These are phyloP conservation scores for Phytophthora sojae DNA, from an alignment of 352 stramenopile species.

Conservation along the genomic window DNA sequence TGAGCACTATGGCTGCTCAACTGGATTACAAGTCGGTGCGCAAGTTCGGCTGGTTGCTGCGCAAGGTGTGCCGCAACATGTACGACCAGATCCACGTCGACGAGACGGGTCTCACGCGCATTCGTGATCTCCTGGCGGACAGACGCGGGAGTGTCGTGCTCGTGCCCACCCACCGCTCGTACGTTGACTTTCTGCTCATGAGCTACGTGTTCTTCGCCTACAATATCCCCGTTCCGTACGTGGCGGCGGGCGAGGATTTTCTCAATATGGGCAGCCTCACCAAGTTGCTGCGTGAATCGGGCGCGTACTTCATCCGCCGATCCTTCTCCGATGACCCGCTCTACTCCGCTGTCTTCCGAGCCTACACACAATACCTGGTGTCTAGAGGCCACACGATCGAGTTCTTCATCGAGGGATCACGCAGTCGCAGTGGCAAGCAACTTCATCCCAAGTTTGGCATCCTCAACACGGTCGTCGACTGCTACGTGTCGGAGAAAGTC, in stretches of 20 bases:
- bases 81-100: constrained; percentile 91
- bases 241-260: constrained; percentile 85
- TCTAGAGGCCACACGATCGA: constrained; percentile 81
- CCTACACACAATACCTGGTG: constrained; percentile 86
- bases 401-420: constrained; percentile 89
- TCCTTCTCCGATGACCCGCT: constrained; percentile 74
- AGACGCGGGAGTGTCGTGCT: constrained; percentile 74
- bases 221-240: constrained; percentile 87
- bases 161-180: constrained; percentile 87
- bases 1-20: constrained; percentile 80
- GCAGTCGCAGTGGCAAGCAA: constrained; percentile 86
- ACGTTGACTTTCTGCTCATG: constrained; percentile 88
- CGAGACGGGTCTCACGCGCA: constrained; percentile 71
- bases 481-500: constrained; percentile 70
- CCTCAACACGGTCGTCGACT: constrained; percentile 76
- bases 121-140: constrained; percentile 68
- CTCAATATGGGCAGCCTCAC: constrained; percentile 75
- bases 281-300: constrained; percentile 70
- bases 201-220: constrained; percentile 91
- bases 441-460: constrained; percentile 86
- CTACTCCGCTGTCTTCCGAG: constrained; percentile 80
- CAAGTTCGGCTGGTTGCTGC: constrained; percentile 81
- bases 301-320: constrained; percentile 84
- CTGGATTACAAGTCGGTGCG: constrained; percentile 82
- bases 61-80: constrained; percentile 85